Percentiles rank a stretch among this genome's conserved stretches.
Evolutionary conservation across 495 filamentous ascomycete genomes (phyloP).

Genomic region (Trichoderma gamsii): DNA sequence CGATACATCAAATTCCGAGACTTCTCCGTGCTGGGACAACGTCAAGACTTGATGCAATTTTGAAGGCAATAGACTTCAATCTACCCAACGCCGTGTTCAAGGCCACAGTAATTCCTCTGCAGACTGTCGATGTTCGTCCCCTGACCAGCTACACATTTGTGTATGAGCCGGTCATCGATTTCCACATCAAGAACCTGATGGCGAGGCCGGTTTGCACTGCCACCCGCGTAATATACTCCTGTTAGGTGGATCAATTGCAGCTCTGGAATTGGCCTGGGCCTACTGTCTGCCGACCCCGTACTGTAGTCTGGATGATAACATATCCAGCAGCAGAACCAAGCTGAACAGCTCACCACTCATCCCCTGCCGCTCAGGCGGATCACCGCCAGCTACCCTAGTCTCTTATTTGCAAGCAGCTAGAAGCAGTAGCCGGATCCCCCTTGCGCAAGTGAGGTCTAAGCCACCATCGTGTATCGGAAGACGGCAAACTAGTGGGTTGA

Average conservation of each 20-base stretch:
- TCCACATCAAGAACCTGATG: neutral
- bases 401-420: too few species aligned
- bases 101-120: too few species aligned
- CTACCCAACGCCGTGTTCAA: neutral
- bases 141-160: neutral
- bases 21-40: neutral
- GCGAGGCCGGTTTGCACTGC: neutral
- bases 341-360: too few species aligned
- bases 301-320: too few species aligned
- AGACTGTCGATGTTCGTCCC: neutral
- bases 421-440: neutral
- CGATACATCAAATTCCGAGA: neutral
- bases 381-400: too few species aligned
- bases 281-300: neutral
- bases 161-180: neutral
- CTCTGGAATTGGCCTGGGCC: neutral
- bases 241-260: too few species aligned
- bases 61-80: neutral
- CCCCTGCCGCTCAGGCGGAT: too few species aligned
- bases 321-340: too few species aligned
- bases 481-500: slow-evolving; percentile 8
- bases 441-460: slow-evolving; percentile 10
- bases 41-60: neutral
- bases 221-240: too few species aligned
- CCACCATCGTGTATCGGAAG: neutral